Conservation (phyloP, 371 early-diverging fungal species). For the Syncephalastrum racemosum region DNA sequence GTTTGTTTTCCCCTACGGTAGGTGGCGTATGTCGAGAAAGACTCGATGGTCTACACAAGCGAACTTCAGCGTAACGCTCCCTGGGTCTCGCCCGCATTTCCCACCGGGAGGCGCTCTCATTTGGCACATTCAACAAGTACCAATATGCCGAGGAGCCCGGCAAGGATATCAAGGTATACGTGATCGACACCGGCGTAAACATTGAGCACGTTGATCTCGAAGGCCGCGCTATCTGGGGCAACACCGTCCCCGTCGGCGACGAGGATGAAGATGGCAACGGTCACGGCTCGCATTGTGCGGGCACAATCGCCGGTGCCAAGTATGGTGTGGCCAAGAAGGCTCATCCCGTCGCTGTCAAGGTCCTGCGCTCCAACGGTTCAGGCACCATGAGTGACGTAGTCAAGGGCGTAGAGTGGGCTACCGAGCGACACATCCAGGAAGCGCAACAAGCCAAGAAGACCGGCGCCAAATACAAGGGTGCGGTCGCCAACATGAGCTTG, state of each 20-base stretch:
- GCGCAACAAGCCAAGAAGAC: conserved; percentile 37
- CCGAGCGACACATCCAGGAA: conserved; percentile 45
- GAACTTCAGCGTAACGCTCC: conserved; percentile 73
- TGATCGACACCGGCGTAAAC: conserved; percentile 90
- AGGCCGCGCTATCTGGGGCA: conserved; percentile 83
- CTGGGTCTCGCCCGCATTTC: conserved; percentile 86
- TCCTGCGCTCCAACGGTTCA: conserved; percentile 79
- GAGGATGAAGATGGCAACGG: conserved; percentile 78
- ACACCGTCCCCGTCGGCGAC: conserved; percentile 67
- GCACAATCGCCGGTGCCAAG: conserved; percentile 81
- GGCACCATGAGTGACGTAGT: conserved; percentile 77
- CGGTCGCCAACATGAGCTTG: conserved; percentile 92
- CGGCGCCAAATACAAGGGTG: conserved; percentile 60
- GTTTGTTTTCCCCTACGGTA: conserved; percentile 22
- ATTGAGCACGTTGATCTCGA: conserved; percentile 80
- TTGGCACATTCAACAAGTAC: conserved; percentile 72
- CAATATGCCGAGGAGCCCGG: conserved; percentile 72
- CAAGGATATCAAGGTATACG: conserved; percentile 78
- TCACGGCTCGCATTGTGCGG: conserved; percentile 94
- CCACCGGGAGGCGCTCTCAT: conserved; percentile 61
- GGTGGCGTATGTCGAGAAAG: conserved; percentile 84
- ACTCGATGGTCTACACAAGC: conserved; percentile 71
- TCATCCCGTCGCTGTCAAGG: conserved; percentile 90
- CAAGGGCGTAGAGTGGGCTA: conserved; percentile 67
- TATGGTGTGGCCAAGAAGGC: conserved; percentile 92